phyloP scores from a whole-genome alignment of 805 yeast species.

The Kluyveromyces lactis region DNA sequence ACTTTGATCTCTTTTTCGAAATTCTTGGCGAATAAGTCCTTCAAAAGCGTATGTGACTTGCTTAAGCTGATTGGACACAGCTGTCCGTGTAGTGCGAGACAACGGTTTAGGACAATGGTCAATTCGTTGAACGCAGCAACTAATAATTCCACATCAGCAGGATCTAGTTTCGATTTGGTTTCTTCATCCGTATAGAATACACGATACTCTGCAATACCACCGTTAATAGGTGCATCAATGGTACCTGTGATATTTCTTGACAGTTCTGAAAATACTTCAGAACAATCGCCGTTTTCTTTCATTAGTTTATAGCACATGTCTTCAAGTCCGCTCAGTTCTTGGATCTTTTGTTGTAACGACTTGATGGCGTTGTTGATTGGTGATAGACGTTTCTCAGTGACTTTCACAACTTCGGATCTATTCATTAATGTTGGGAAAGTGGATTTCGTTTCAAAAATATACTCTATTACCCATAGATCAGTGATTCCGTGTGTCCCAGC shows the following conservation, averaged over 20 bases:
- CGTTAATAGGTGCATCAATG: conserved; percentile 87
- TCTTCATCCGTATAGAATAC: conserved; percentile 45
- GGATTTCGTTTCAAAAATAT: conserved; percentile 63
- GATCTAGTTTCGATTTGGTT: conserved; percentile 19
- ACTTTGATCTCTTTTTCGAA: conserved; percentile 54
- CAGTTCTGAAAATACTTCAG: conserved; percentile 49
- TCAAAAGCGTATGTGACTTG: conserved; percentile 59
- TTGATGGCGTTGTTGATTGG: conserved; percentile 79
- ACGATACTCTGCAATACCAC: conserved; percentile 81
- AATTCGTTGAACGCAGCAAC: conserved; percentile 54
- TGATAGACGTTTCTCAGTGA: conserved; percentile 49
- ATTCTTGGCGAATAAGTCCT: conserved; percentile 55
- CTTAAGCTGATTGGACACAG: conserved; percentile 48
- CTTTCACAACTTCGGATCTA: conserved; percentile 57
- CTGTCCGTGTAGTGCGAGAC: conserved; percentile 61
- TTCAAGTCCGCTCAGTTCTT: conserved; percentile 64
- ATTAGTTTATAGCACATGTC: conserved; percentile 45
- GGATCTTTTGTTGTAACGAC: conserved; percentile 56
- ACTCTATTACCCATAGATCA: conserved; percentile 85
- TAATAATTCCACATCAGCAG: conserved; percentile 24
- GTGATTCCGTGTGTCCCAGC: conserved; percentile 66
- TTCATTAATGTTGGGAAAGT: conserved; percentile 87
- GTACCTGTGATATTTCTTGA: conserved; percentile 74
- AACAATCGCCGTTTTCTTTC: conserved; percentile 41
- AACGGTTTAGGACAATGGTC: conserved; percentile 52